phyloP scores from a whole-genome alignment of 352 stramenopile genomes.

The Peronospora belbahrii region DNA sequence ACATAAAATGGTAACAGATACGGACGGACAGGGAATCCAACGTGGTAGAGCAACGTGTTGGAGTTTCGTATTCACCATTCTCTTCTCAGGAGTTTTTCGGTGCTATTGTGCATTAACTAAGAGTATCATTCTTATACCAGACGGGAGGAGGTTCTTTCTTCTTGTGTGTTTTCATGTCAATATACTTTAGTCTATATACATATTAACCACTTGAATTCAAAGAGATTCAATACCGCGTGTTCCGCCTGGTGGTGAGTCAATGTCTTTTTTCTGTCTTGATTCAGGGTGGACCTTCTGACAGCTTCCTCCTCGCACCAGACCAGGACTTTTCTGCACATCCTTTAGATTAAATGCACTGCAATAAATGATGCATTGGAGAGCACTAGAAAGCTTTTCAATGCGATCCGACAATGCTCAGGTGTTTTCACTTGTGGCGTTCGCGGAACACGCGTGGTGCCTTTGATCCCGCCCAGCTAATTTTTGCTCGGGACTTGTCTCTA shows the following conservation, averaged over 20 bases:
- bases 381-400: background rate
- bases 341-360: constrained; percentile 13
- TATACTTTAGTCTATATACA: too few relatives aligned
- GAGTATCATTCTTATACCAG: background rate
- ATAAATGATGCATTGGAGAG: background rate
- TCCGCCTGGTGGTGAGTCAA: constrained; percentile 8
- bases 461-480: constrained; percentile 8
- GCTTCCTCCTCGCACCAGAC: background rate
- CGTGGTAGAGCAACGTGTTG: too few relatives aligned
- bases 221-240: too few relatives aligned
- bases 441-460: constrained; percentile 20
- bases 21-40: too few relatives aligned
- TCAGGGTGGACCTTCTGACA: constrained; percentile 31
- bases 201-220: too few relatives aligned
- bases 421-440: constrained; percentile 18
- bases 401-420: constrained; percentile 20
- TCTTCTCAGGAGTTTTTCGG: too few relatives aligned
- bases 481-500: constrained; percentile 5
- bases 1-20: constrained; percentile 7
- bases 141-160: too few relatives aligned
- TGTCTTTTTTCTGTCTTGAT: background rate
- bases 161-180: too few relatives aligned
- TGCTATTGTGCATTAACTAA: too few relatives aligned
- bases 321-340: constrained; percentile 8
- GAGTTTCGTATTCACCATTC: too few relatives aligned